phyloP scores from a whole-genome alignment of 257 asterid genomes.

The Hygrophila difformis region DNA sequence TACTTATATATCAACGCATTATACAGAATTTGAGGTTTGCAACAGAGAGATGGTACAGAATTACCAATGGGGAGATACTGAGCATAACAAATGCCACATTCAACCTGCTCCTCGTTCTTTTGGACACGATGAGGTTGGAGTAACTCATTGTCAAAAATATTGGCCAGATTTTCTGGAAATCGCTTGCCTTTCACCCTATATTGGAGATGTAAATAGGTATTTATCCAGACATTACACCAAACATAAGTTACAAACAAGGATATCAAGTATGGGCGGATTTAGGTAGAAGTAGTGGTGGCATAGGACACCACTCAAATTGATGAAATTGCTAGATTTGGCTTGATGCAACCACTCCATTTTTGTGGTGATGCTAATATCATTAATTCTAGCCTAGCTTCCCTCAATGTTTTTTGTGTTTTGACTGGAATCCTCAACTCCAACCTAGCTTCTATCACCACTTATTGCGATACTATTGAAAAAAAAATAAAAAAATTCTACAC shows the following conservation, averaged over 20 bases:
- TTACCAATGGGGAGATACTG: conserved; percentile 75
- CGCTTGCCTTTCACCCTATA: conserved; percentile 48
- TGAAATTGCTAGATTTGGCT: no score
- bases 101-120: conserved; percentile 52
- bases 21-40: neutral
- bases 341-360: no score
- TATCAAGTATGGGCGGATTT: no score
- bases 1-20: neutral
- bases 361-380: no score
- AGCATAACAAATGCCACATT: conserved; percentile 86
- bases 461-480: no score
- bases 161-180: conserved; percentile 44
- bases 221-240: neutral
- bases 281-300: no score
- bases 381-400: no score
- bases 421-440: no score
- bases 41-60: neutral
- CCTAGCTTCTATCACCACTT: no score
- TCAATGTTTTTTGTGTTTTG: no score
- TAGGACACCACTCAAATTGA: no score
- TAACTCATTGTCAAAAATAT: conserved; percentile 43
- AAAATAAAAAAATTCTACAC: no score
- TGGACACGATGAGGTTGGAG: conserved; percentile 34
- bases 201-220: conserved; percentile 4
- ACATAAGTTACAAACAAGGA: neutral